phyloP scores from a whole-genome alignment of 2,329 filamentous ascomycete genomes.

The Calonectria montana region DNA sequence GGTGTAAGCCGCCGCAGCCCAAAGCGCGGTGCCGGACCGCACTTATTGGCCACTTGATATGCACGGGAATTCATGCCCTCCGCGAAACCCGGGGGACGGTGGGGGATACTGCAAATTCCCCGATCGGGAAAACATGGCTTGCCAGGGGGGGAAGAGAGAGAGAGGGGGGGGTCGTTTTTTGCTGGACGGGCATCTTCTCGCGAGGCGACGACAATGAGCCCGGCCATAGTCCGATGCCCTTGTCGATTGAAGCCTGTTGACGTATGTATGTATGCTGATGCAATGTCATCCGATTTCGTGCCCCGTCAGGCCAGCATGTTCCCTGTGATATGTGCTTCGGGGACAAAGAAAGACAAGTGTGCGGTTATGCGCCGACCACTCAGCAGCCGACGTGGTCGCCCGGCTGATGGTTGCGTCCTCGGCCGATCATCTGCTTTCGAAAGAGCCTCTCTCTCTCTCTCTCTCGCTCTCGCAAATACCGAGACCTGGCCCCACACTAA shows the following conservation, averaged over 20 bases:
- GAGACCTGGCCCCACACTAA: background rate
- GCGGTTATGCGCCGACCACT: background rate
- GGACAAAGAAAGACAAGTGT: background rate
- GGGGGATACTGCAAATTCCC: background rate
- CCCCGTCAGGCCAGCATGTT: background rate
- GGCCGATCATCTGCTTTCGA: background rate
- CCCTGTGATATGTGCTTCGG: background rate
- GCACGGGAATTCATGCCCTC: background rate
- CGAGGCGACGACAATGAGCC: background rate
- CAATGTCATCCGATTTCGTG: background rate
- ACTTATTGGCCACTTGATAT: background rate
- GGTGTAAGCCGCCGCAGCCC: constrained; percentile 18
- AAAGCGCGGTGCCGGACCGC: background rate
- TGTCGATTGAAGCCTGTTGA: background rate
- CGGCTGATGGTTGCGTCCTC: background rate
- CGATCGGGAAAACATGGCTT: constrained; percentile 5
- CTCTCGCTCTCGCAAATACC: background rate
- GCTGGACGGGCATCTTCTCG: background rate
- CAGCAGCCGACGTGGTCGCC: background rate
- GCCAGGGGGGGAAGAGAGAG: background rate
- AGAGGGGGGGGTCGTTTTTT: background rate
- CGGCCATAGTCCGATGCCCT: background rate
- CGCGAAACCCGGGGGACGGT: background rate
- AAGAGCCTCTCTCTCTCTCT: background rate
- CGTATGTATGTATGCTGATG: background rate